Percentiles rank a stretch among this genome's conserved stretches.
Conservation (phyloP, 805 yeast species). For the Wickerhamiella azymoides region DNA sequence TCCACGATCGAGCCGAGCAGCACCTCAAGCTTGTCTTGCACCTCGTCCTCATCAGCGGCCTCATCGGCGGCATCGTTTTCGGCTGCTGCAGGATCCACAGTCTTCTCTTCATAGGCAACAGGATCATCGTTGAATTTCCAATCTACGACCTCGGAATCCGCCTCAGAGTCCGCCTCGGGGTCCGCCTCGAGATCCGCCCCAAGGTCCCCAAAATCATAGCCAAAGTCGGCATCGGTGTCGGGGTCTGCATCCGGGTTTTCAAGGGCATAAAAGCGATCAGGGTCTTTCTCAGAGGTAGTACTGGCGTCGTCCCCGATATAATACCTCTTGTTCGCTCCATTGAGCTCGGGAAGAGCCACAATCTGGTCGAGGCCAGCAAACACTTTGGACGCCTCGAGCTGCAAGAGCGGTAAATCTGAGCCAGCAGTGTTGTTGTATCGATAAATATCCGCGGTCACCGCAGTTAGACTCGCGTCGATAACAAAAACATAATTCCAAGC, state of each 20-base stretch:
- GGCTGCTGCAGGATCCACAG: too few species aligned
- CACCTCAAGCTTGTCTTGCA: slow-evolving; percentile 35
- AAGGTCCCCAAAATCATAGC: neutral
- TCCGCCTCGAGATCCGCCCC: neutral
- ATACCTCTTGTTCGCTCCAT: slow-evolving; percentile 9
- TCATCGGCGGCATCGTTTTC: slow-evolving; percentile 12
- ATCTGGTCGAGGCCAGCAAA: slow-evolving; percentile 39
- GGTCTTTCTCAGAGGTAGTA: neutral
- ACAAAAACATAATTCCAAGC: slow-evolving; percentile 54
- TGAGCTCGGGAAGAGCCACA: slow-evolving; percentile 30
- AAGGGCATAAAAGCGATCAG: neutral
- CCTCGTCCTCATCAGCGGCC: slow-evolving; percentile 26
- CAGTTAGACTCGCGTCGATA: slow-evolving; percentile 86
- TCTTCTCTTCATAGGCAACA: neutral
- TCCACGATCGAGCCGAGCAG: slow-evolving; percentile 27
- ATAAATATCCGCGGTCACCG: slow-evolving; percentile 73
- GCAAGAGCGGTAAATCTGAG: slow-evolving; percentile 11
- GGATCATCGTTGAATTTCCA: too few species aligned
- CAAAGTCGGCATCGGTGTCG: neutral
- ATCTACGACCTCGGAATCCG: too few species aligned
- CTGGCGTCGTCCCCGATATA: neutral
- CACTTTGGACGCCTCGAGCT: slow-evolving; percentile 32
- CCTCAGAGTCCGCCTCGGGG: too few species aligned
- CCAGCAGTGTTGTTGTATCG: slow-evolving; percentile 24
- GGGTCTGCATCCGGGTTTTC: neutral